Base-by-base conservation (phyloP, 768 basidiomycete species). In the Cystofilobasidium macerans region DNA sequence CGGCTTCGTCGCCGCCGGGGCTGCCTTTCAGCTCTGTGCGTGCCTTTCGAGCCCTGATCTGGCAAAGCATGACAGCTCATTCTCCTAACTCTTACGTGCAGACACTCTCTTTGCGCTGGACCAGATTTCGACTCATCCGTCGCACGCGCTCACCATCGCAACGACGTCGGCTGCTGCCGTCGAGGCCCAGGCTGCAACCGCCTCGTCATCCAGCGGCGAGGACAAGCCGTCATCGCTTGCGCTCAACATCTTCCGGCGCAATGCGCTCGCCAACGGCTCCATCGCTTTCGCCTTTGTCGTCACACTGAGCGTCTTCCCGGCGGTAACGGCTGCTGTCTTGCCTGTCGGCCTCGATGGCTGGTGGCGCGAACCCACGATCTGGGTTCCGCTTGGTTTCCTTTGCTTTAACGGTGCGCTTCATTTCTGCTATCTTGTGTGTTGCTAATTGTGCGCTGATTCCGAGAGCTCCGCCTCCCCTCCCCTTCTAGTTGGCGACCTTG, bases 271-370 rank as follows among this genome's bases (percentile, higher is more conserved):
- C 57, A 65, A 65, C 57, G 24, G 30, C 22, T 26, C 64, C 22
- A 53, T 65, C 45, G 57, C 58, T 22, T 24, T 38, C 48, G 33
- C 57, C 7, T 59, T 58, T 30, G 30, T 45, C 14, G 32, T 65
- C 30, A 59, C 57, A 1, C 64, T 65, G 43, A n/a, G 45, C 28
- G 64, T 65, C 33, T 65, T 65, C 47, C 64, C 64, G 3, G 64
- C 58, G 24, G 56, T 65, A n/a, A 65, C 64, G 24, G 58, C 45
- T 13, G 43, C 38, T 13, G 64, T 65, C 26, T 33, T 16, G 9
- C 56, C 64, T 18, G 56, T 58, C 40, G 64, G 45, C n/a, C 20
- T 22, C 0, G 36, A 28, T 0, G 57, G 57, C 6, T 42, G 64
- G 57, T 58, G 56, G 47, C 47, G 38, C 28, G n/a, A 33, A 26